phyloP scores from a whole-genome alignment of 257 asterid species.

The Salvia miltiorrhiza region DNA sequence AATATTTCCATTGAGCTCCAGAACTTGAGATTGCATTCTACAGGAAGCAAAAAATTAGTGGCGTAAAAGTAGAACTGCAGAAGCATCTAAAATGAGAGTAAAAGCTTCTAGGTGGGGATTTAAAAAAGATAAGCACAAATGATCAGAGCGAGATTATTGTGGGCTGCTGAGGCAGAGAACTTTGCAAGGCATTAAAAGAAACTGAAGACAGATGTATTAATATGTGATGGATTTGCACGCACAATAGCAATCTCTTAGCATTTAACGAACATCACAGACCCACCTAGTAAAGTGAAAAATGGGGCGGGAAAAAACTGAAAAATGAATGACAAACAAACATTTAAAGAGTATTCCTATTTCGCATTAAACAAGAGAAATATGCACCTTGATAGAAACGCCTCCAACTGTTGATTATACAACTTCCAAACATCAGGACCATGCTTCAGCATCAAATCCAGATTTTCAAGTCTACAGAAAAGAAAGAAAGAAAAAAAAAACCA shows the following conservation, averaged over 20 bases:
- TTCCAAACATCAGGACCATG: constrained; percentile 97
- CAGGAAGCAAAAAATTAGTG: constrained; percentile 17
- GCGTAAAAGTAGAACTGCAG: background rate
- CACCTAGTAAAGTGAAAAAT: background rate
- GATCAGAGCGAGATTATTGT: background rate
- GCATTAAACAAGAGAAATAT: constrained; percentile 9
- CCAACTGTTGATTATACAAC: constrained; percentile 74
- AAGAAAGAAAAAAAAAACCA: constrained; percentile 4
- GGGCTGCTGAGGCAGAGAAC: background rate
- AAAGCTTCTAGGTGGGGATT: background rate
- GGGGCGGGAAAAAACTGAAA: background rate
- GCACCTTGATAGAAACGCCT: constrained; percentile 79
- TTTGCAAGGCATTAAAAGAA: background rate
- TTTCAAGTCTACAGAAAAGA: constrained; percentile 77
- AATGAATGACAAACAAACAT: background rate
- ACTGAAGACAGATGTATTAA: background rate
- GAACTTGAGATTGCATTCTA: constrained; percentile 77
- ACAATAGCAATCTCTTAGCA: background rate
- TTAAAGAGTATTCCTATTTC: background rate
- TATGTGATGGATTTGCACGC: background rate
- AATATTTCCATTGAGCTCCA: constrained; percentile 61
- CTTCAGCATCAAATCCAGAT: constrained; percentile 83
- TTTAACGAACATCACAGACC: background rate
- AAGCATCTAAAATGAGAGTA: constrained; percentile 3
- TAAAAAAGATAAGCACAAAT: background rate